These are phyloP conservation scores for Leccinum barrowsii DNA, from an alignment of 768 basidiomycete genomes.

Conservation along the genomic window DNA sequence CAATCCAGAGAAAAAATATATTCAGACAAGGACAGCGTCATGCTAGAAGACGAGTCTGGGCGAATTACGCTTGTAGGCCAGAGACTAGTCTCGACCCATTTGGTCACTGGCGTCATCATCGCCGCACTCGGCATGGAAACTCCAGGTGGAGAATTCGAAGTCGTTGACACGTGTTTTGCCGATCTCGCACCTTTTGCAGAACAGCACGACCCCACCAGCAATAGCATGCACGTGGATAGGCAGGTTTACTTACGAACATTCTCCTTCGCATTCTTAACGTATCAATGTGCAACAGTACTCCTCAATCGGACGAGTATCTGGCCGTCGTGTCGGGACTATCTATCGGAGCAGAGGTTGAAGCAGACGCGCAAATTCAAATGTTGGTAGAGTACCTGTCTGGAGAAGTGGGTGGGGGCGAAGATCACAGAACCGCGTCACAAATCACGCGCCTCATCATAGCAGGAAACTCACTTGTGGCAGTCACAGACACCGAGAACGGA, in stretches of 20 bases:
- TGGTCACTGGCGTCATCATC: conserved; percentile 91
- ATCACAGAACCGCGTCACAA: conserved; percentile 60
- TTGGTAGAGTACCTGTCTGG: conserved; percentile 87
- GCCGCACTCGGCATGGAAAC: conserved; percentile 92
- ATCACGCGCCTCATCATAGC: conserved; percentile 86
- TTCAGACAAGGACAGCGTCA: conserved; percentile 74
- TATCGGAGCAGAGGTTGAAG: conserved; percentile 57
- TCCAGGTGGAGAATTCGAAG: conserved; percentile 86
- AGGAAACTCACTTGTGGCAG: conserved; percentile 78
- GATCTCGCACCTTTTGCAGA: conserved; percentile 63
- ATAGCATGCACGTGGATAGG: conserved; percentile 73
- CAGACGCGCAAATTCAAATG: conserved; percentile 77
- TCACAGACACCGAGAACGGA: conserved; percentile 32
- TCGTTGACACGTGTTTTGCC: conserved; percentile 82
- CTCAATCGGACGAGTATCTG: conserved; percentile 65
- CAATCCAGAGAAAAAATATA: conserved; percentile 71
- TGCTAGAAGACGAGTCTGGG: conserved; percentile 96
- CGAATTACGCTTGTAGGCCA: conserved; percentile 86
- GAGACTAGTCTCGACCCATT: conserved; percentile 49
- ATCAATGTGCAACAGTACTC: conserved; percentile 9
- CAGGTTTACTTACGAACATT: conserved; percentile 11
- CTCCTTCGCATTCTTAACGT: conserved; percentile 8
- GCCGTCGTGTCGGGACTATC: conserved; percentile 85
- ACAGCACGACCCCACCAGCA: conserved; percentile 20
- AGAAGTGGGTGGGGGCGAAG: conserved; percentile 69